Conservation (phyloP, 2,329 filamentous ascomycete genomes). For the Keithomyces neogunnii region DNA sequence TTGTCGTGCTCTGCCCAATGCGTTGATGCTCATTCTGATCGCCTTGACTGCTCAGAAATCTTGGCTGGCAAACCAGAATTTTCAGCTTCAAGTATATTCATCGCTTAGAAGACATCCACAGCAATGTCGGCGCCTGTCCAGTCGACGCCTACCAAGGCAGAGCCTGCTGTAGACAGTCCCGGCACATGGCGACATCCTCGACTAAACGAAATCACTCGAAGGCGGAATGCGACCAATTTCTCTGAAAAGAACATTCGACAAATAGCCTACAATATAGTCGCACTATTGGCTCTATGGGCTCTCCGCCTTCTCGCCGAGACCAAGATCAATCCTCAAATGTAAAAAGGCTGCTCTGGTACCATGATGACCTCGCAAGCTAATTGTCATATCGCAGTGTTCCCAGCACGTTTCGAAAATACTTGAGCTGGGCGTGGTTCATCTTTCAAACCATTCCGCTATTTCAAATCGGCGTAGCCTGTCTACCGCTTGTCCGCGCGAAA, state of each 20-base stretch:
- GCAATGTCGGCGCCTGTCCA: constrained; percentile 22
- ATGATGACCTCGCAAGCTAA: background rate
- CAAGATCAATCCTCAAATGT: constrained; percentile 32
- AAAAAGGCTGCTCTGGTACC: constrained; percentile 12
- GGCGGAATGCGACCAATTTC: constrained; percentile 73
- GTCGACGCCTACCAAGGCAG: constrained; percentile 33
- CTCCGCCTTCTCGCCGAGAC: constrained; percentile 24
- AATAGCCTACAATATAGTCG: constrained; percentile 58
- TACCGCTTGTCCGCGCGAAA: constrained; percentile 61
- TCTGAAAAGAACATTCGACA: constrained; percentile 65
- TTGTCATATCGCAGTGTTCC: constrained; percentile 19
- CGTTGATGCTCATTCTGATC: background rate
- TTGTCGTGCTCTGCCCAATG: background rate
- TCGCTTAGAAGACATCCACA: background rate
- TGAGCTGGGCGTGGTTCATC: constrained; percentile 35
- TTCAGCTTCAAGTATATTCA: background rate
- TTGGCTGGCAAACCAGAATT: background rate
- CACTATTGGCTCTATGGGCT: constrained; percentile 31
- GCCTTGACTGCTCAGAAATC: background rate
- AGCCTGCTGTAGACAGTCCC: constrained; percentile 42
- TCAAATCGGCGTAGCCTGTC: constrained; percentile 63
- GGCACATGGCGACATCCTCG: constrained; percentile 89
- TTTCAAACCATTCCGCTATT: constrained; percentile 51
- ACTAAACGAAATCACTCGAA: constrained; percentile 74
- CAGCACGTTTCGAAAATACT: constrained; percentile 24